These are phyloP conservation scores for Penicillium macrosclerotiorum DNA, from an alignment of 495 filamentous ascomycete species.

Conservation along the genomic window DNA sequence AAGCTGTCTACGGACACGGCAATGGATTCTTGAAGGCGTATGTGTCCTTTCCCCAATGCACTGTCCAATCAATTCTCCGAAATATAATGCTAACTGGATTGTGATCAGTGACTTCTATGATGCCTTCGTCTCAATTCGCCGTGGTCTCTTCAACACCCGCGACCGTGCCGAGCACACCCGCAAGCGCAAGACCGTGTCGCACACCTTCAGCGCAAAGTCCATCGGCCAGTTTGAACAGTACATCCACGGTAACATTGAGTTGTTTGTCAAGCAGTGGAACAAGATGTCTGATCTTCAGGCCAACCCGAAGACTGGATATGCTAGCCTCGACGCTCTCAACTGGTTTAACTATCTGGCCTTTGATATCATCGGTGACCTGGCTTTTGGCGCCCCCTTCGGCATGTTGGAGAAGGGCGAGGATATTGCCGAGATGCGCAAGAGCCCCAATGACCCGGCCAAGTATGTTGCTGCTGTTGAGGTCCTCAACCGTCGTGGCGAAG, in stretches of 20 bases:
- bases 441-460: conserved; percentile 38
- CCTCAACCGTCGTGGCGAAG: conserved; percentile 55
- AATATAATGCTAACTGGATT: conserved; percentile 1
- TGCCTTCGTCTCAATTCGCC: conserved; percentile 82
- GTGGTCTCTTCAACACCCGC: conserved; percentile 88
- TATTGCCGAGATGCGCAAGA: conserved; percentile 58
- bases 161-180: conserved; percentile 79
- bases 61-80: background rate
- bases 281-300: conserved; percentile 43
- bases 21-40: conserved; percentile 76
- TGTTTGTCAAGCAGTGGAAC: conserved; percentile 74
- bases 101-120: conserved; percentile 75
- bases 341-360: conserved; percentile 97
- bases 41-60: conserved; percentile 7
- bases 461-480: conserved; percentile 54
- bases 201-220: conserved; percentile 82
- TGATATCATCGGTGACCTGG: conserved; percentile 75
- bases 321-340: conserved; percentile 71
- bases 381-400: conserved; percentile 54
- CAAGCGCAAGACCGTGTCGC: conserved; percentile 85
- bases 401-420: conserved; percentile 55
- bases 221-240: conserved; percentile 88
- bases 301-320: conserved; percentile 50
- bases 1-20: conserved; percentile 59
- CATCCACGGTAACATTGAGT: conserved; percentile 75